These are phyloP conservation scores for Pezizomycotina sp. DNA, from an alignment of 2,329 filamentous ascomycete genomes.

Conservation along the genomic window DNA sequence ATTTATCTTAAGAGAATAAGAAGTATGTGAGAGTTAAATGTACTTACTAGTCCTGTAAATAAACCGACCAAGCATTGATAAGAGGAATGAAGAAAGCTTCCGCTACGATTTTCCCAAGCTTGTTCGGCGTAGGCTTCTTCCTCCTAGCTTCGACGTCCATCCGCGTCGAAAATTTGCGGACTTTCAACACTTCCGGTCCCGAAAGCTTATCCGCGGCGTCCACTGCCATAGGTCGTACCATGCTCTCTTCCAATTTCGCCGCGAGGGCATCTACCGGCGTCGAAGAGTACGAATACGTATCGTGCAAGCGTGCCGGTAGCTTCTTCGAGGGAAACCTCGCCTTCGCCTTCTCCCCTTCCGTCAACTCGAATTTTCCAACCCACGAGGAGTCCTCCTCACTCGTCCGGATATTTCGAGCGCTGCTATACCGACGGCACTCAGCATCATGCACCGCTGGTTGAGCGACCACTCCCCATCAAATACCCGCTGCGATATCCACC, in stretches of 20 bases:
- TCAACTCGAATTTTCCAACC: constrained; percentile 34
- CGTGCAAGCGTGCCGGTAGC: constrained; percentile 57
- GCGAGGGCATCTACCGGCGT: constrained; percentile 54
- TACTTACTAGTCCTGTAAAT: constrained; percentile 37
- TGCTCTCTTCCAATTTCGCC: constrained; percentile 47
- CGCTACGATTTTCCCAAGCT: constrained; percentile 53
- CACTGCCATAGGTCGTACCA: constrained; percentile 68
- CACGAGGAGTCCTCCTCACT: constrained; percentile 37
- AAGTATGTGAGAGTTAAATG: constrained; percentile 10
- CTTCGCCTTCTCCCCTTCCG: constrained; percentile 30
- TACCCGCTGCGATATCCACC: constrained; percentile 68
- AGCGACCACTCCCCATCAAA: constrained; percentile 88
- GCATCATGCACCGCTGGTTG: constrained; percentile 62
- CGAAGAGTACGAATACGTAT: constrained; percentile 39
- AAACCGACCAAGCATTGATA: constrained; percentile 59
- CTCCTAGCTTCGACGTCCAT: constrained; percentile 46
- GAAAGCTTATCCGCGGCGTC: constrained; percentile 62
- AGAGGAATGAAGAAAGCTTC: constrained; percentile 75
- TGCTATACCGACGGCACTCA: constrained; percentile 65
- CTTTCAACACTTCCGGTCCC: constrained; percentile 70
- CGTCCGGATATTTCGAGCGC: constrained; percentile 73
- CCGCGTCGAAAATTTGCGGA: constrained; percentile 72
- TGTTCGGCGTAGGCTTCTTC: constrained; percentile 26
- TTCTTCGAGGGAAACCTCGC: constrained; percentile 61
- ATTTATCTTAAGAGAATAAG: constrained; percentile 14